Conservation (phyloP, 164 flowering plant genomes). For the Tetracentron sinense region DNA sequence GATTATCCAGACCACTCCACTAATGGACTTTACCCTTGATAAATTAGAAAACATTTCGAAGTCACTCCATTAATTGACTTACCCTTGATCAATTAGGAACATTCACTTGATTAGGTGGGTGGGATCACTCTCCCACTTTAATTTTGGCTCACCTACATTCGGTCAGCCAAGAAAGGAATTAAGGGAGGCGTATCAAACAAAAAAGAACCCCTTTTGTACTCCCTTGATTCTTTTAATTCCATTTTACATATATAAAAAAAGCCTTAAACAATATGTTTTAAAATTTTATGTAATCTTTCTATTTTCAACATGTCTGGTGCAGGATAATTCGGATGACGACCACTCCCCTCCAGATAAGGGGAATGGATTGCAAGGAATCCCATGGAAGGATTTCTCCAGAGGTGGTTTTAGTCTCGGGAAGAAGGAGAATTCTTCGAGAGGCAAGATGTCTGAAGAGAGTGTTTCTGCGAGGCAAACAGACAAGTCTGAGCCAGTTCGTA, state of each 20-base stretch:
- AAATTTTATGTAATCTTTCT: background rate
- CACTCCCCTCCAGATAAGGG: slow-evolving; percentile 32
- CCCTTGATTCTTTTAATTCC: too few species aligned
- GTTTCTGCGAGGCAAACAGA: slow-evolving; percentile 30
- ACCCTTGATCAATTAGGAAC: too few species aligned
- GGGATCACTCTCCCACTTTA: background rate
- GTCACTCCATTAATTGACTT: too few species aligned
- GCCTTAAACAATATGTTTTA: background rate
- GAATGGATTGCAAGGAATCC: slow-evolving; percentile 47
- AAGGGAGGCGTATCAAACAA: too few species aligned
- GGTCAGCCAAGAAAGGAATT: too few species aligned
- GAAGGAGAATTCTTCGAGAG: slow-evolving; percentile 33
- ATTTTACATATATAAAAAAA: too few species aligned
- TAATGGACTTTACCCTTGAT: too few species aligned
- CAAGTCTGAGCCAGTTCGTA: slow-evolving; percentile 45
- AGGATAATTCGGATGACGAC: slow-evolving; percentile 37
- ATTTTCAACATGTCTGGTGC: slow-evolving; percentile 4
- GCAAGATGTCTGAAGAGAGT: slow-evolving; percentile 30
- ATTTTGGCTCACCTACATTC: background rate
- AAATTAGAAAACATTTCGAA: too few species aligned
- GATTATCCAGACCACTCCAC: too few species aligned
- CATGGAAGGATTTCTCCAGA: slow-evolving; percentile 57
- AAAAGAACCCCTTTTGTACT: too few species aligned
- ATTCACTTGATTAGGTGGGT: background rate
- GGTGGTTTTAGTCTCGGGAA: slow-evolving; percentile 32